Conservation (phyloP, 1,139 yeast species). For the Sugiyamaella neomexicana region DNA sequence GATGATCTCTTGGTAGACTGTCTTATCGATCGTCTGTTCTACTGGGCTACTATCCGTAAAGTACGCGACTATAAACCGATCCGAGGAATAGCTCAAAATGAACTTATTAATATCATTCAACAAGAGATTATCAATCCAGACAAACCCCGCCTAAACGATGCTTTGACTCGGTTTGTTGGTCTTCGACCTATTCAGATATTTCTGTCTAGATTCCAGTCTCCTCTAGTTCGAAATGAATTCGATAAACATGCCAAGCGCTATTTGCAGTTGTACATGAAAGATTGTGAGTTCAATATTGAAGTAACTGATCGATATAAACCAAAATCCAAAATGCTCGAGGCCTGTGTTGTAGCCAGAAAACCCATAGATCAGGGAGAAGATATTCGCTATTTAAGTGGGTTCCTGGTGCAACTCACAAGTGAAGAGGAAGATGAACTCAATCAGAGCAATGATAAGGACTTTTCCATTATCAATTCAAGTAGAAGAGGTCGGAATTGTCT, state of each 20-base stretch:
- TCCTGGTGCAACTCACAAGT: conserved; percentile 42
- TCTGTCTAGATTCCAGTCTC: conserved; percentile 34
- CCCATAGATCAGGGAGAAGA: conserved; percentile 40
- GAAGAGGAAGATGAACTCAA: conserved; percentile 39
- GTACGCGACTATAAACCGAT: conserved; percentile 36
- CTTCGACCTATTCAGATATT: conserved; percentile 38
- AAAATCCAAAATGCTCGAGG: conserved; percentile 39
- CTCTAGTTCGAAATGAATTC: conserved; percentile 39
- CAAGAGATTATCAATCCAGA: conserved; percentile 27
- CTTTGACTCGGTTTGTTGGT: conserved; percentile 36
- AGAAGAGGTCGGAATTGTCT: conserved; percentile 41
- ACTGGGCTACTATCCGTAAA: conserved; percentile 43
- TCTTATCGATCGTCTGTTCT: conserved; percentile 40
- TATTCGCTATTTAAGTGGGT: conserved; percentile 43
- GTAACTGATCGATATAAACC: conserved; percentile 46
- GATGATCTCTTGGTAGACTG: conserved; percentile 45
- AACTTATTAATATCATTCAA: conserved; percentile 29
- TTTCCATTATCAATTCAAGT: conserved; percentile 46
- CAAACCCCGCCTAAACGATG: conserved; percentile 26
- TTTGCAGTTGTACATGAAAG: conserved; percentile 40
- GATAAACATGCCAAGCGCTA: conserved; percentile 44
- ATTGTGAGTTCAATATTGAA: conserved; percentile 46
- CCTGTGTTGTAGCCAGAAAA: conserved; percentile 45
- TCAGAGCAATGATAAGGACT: conserved; percentile 40
- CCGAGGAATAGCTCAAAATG: conserved; percentile 31